Base-by-base conservation (phyloP, 1,284 basidiomycete species). In the Naganishia sp. region DNA sequence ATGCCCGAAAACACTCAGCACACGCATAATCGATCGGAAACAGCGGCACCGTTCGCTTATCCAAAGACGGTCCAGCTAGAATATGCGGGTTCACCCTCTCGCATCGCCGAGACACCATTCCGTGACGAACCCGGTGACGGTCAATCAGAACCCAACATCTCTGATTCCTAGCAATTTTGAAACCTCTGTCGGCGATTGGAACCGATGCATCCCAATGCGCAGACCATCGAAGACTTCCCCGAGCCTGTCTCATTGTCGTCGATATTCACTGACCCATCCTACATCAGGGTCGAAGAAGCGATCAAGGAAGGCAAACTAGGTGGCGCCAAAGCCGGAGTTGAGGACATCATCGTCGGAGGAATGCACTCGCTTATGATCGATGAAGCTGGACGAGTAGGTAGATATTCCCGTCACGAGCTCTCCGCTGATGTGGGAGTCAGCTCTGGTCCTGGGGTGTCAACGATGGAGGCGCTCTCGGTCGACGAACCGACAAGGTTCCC, bases 401-500 rank as follows among this genome's bases (percentile, higher is more conserved):
- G 2, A 31, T 21, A n/a, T 36, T 36, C 25, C 4, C 44, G 23
- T 21, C n/a, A 31, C 9, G 36, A 11, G 18, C 6, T 21, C 15
- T 66, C 63, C 67, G 70, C 42, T 50, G 56, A 49, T 16, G 13
- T 21, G 31, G 6, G 46, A 52, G 16, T 25, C 64, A 91, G 90
- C 82, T 91, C 25, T 90, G 89, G 86, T 88, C 90, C 10, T 94
- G 89, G 80, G 93, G 93, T 54, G 88, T 92, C 70, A 96, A 97
- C 77, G 94, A 97, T 76, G 89, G 92, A 73, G 93, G 90, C 61
- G 90, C 91, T 46, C 84, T 97, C 31, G 94, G 94, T n/a, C 86
- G 92, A 66, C 78, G 86, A 67, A 94, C 91, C 1, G 81, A 84
- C 60, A 85, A 88, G 65, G 83, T 90, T 45, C 84, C 87, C 10